Evolutionary conservation across 176 grass and related monocot species (phyloP).

Genomic region (Carex kokanica): DNA sequence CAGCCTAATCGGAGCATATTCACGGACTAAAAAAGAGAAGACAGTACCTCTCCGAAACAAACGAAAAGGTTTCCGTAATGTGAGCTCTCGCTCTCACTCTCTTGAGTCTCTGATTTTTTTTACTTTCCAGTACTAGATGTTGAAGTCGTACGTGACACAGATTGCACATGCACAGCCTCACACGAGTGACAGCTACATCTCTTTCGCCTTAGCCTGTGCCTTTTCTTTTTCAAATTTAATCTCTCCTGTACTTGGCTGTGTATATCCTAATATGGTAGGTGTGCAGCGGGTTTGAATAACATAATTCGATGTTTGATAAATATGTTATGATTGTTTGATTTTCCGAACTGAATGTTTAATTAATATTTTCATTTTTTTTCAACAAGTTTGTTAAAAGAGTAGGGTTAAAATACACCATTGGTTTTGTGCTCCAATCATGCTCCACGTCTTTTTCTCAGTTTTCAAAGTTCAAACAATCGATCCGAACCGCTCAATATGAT

Average conservation of each 20-base stretch:
- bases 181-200: constrained; percentile 21
- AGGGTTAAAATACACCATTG: too few relatives aligned
- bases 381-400: not conserved
- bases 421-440: too few relatives aligned
- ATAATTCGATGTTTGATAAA: too few relatives aligned
- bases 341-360: not conserved
- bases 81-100: not conserved
- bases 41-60: not conserved
- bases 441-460: too few relatives aligned
- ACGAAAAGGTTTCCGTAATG: not conserved
- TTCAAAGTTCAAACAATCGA: too few relatives aligned
- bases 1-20: not conserved
- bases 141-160: constrained; percentile 12
- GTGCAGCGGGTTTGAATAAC: too few relatives aligned
- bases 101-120: too few relatives aligned
- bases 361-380: not conserved
- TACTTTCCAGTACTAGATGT: constrained; percentile 3
- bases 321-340: not conserved
- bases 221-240: not conserved
- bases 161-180: constrained; percentile 19
- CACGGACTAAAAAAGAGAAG: not conserved
- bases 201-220: not conserved
- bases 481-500: too few relatives aligned
- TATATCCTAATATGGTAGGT: not conserved
- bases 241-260: not conserved